Conservation (phyloP, 1,284 basidiomycete genomes). For the Kwoniella shivajii region DNA sequence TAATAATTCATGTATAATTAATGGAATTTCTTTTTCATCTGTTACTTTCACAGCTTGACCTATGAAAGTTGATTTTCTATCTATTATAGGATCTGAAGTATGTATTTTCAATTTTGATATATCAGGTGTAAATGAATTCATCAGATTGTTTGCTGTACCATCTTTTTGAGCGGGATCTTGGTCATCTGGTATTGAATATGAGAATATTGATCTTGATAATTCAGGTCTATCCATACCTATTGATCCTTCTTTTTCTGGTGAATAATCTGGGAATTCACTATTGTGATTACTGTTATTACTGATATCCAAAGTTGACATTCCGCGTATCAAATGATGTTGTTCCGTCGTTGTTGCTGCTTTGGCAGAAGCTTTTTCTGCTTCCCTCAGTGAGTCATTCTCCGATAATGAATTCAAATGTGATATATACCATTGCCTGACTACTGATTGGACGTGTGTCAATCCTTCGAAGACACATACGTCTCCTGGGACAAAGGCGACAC, state of each 20-base stretch:
- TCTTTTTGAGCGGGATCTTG: background rate
- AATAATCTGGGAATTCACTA: background rate
- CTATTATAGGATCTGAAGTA: slow-evolving; percentile 73
- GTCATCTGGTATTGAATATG: too few species aligned
- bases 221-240: too few species aligned
- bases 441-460: slow-evolving; percentile 72
- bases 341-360: slow-evolving; percentile 1
- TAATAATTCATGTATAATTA: slow-evolving; percentile 71
- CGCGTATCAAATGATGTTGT: slow-evolving; percentile 5
- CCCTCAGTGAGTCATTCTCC: slow-evolving; percentile 63
- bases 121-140: slow-evolving; percentile 2
- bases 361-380: slow-evolving; percentile 54
- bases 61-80: slow-evolving; percentile 79
- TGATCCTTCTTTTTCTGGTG: background rate
- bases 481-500: slow-evolving; percentile 72
- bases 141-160: too few species aligned
- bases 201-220: slow-evolving; percentile 14
- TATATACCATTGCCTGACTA: slow-evolving; percentile 70
- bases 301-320: slow-evolving; percentile 15
- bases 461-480: slow-evolving; percentile 86
- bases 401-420: slow-evolving; percentile 63
- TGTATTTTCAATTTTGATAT: slow-evolving; percentile 59
- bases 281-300: background rate
- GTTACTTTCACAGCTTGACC: slow-evolving; percentile 78
- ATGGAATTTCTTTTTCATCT: slow-evolving; percentile 73